Evolutionary conservation across 805 yeast genomes (phyloP).

Genomic region (Teunomyces barrocoloradensis): DNA sequence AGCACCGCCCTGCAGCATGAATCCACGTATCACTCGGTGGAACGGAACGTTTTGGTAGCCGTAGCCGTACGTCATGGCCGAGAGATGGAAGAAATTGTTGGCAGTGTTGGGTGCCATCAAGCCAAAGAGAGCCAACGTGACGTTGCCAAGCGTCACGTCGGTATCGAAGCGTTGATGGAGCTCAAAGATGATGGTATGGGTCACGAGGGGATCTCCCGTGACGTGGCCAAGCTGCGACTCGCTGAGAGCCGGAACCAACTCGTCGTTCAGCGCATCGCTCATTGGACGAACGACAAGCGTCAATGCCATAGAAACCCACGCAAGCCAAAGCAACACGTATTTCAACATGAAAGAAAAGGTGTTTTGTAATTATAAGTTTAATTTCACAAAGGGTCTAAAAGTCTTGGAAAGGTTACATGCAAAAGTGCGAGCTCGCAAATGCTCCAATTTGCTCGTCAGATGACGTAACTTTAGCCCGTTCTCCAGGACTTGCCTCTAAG

Average conservation of each 20-base stretch:
- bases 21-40: slow-evolving; percentile 36
- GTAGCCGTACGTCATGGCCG: slow-evolving; percentile 26
- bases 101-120: slow-evolving; percentile 54
- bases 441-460: not conserved
- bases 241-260: slow-evolving; percentile 12
- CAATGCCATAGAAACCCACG: not conserved
- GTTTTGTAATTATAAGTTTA: too few species aligned
- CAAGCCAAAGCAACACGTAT: not conserved
- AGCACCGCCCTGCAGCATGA: slow-evolving; percentile 42
- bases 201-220: slow-evolving; percentile 46
- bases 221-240: slow-evolving; percentile 19
- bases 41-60: slow-evolving; percentile 21
- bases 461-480: not conserved
- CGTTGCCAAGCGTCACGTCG: slow-evolving; percentile 30
- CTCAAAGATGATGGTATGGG: slow-evolving; percentile 45
- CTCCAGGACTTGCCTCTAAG: too few species aligned
- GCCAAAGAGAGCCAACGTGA: slow-evolving; percentile 65
- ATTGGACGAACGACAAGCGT: not conserved
- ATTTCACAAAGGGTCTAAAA: too few species aligned
- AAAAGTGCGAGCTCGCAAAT: not conserved
- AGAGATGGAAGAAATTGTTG: slow-evolving; percentile 29
- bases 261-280: not conserved
- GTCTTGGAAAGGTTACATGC: too few species aligned
- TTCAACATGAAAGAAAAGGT: not conserved
- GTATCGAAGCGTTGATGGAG: slow-evolving; percentile 26